Conservation (phyloP, 2,329 filamentous ascomycete species). For the Aureobasidium lini region DNA sequence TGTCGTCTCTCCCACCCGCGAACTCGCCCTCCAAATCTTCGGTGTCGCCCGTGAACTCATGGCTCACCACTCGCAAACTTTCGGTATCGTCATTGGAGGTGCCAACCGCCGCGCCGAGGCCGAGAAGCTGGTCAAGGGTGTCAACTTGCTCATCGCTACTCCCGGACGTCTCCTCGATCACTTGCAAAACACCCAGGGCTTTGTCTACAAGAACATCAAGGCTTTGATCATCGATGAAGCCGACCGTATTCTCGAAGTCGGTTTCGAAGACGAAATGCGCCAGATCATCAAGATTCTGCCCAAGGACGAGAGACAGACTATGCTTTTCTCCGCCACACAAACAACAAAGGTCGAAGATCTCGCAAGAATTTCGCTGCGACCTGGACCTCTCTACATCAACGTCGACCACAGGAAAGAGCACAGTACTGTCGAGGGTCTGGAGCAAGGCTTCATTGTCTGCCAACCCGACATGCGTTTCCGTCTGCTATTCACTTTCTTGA, state of each 20-base stretch:
- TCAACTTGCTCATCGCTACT: slow-evolving; percentile 90
- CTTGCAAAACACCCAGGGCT: slow-evolving; percentile 82
- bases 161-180: slow-evolving; percentile 90
- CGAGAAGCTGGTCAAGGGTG: slow-evolving; percentile 87
- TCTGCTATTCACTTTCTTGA: slow-evolving; percentile 88
- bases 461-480: slow-evolving; percentile 91
- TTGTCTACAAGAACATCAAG: slow-evolving; percentile 87
- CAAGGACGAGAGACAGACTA: slow-evolving; percentile 79
- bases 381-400: slow-evolving; percentile 92
- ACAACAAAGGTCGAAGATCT: slow-evolving; percentile 98
- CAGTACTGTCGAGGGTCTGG: slow-evolving; percentile 85
- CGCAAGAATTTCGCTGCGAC: slow-evolving; percentile 82
- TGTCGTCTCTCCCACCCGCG: slow-evolving; percentile 85
- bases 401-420: slow-evolving; percentile 85
- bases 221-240: slow-evolving; percentile 94
- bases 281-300: slow-evolving; percentile 93
- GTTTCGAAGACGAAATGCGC: slow-evolving; percentile 97
- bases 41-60: slow-evolving; percentile 90
- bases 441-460: slow-evolving; percentile 93
- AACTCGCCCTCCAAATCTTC: slow-evolving; percentile 92
- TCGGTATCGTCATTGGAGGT: slow-evolving; percentile 92
- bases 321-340: slow-evolving; percentile 98
- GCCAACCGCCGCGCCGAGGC: slow-evolving; percentile 86
- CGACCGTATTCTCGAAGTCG: slow-evolving; percentile 90
- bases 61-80: slow-evolving; percentile 88